phyloP scores from a whole-genome alignment of 2,329 filamentous ascomycete genomes.

The Aaosphaeria pasadenensis region DNA sequence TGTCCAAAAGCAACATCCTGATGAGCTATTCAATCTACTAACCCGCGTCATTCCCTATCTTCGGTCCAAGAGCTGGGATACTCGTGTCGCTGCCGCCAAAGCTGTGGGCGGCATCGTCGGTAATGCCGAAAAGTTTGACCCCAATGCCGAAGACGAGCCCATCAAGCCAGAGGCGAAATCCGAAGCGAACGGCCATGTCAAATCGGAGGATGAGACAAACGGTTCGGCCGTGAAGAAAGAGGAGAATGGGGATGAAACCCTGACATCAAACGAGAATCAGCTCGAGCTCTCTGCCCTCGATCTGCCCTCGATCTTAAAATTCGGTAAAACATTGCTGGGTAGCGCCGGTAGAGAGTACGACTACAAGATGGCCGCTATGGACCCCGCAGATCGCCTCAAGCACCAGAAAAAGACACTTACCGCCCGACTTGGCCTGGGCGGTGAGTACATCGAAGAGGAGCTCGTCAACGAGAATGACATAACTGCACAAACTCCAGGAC shows the following conservation, averaged over 20 bases:
- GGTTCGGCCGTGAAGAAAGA: constrained; percentile 42
- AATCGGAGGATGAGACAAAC: constrained; percentile 54
- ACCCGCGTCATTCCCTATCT: constrained; percentile 94
- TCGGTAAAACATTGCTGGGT: constrained; percentile 79
- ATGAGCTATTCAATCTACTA: constrained; percentile 94
- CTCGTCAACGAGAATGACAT: constrained; percentile 67
- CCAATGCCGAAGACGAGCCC: constrained; percentile 71
- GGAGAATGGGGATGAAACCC: constrained; percentile 49
- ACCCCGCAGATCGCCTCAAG: constrained; percentile 74
- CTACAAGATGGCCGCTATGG: constrained; percentile 76
- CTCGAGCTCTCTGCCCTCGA: constrained; percentile 75
- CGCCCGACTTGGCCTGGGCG: constrained; percentile 78
- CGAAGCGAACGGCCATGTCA: constrained; percentile 46
- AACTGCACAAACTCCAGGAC: constrained; percentile 37
- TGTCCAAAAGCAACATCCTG: constrained; percentile 96
- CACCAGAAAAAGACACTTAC: constrained; percentile 87
- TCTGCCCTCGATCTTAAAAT: constrained; percentile 73
- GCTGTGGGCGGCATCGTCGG: constrained; percentile 92
- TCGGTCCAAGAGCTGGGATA: constrained; percentile 95
- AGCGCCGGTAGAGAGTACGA: constrained; percentile 80
- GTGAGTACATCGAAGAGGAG: constrained; percentile 81
- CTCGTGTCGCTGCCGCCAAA: constrained; percentile 86
- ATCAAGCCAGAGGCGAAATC: constrained; percentile 53
- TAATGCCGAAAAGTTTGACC: constrained; percentile 83
- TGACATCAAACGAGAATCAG: constrained; percentile 53